A percentile compares a stretch with the other conserved stretches of the same genome.
Conservation (phyloP, 108 stramenopile genomes). For the Skeletonema menzelii region DNA sequence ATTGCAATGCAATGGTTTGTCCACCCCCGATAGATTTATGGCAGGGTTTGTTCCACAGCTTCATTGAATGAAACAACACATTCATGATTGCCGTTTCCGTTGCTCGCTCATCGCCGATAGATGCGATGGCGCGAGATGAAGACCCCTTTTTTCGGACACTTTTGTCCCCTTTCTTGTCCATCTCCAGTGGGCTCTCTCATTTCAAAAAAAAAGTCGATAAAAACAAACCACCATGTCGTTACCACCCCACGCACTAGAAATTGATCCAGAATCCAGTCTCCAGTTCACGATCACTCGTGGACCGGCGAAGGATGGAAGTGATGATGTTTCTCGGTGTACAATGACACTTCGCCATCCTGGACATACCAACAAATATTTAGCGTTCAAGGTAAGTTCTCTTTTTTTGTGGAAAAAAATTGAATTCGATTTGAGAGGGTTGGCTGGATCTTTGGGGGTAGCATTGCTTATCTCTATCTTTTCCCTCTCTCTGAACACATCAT, state of each 20-base stretch:
- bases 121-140: neutral
- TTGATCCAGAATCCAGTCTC: slow-evolving; percentile 72
- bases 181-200: too few relatives aligned
- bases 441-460: too few relatives aligned
- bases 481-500: neutral
- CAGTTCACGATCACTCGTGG: slow-evolving; percentile 67
- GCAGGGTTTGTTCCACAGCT: too few relatives aligned
- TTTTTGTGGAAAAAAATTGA: neutral
- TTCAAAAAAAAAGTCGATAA: slow-evolving; percentile 3
- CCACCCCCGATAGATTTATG: too few relatives aligned
- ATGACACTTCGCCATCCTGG: slow-evolving; percentile 80
- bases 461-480: neutral
- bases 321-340: slow-evolving; percentile 61
- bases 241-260: slow-evolving; percentile 54
- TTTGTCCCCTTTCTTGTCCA: neutral
- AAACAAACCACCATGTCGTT: slow-evolving; percentile 7
- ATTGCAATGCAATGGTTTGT: neutral
- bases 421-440: neutral
- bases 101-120: neutral
- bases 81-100: neutral
- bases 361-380: slow-evolving; percentile 55
- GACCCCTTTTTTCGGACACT: neutral
- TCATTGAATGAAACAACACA: too few relatives aligned
- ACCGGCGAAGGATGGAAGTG: slow-evolving; percentile 21
- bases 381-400: slow-evolving; percentile 74